Evolutionary conservation across 2,329 filamentous ascomycete species (phyloP).

Genomic region (Hypomyces perniciosus): DNA sequence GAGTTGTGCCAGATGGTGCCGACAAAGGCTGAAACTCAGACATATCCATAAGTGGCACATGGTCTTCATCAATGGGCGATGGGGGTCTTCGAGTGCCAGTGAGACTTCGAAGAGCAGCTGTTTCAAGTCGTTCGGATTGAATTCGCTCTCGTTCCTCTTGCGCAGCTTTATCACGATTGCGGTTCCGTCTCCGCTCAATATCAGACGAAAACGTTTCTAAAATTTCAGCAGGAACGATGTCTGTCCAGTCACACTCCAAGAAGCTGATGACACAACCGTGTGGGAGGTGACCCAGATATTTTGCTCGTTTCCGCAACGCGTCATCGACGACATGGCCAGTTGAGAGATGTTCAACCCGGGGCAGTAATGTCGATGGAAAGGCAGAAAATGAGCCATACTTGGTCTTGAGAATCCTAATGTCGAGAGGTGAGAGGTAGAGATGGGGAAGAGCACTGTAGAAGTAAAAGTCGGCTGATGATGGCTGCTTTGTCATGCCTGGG

Average conservation of each 20-base stretch:
- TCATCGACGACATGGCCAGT: constrained; percentile 86
- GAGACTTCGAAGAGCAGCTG: constrained; percentile 56
- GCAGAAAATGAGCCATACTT: constrained; percentile 77
- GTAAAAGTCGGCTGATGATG: constrained; percentile 56
- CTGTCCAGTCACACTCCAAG: constrained; percentile 91
- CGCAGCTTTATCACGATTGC: constrained; percentile 74
- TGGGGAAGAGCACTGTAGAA: constrained; percentile 87
- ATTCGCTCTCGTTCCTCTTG: constrained; percentile 81
- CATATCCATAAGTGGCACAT: constrained; percentile 38
- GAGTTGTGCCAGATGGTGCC: constrained; percentile 43
- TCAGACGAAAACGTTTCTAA: constrained; percentile 72
- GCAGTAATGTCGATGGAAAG: constrained; percentile 81
- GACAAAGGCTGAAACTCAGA: constrained; percentile 62
- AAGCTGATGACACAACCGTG: constrained; percentile 89
- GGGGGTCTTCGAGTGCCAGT: constrained; percentile 33
- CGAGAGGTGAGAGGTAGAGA: constrained; percentile 82
- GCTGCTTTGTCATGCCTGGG: constrained; percentile 19
- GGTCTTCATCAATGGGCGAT: constrained; percentile 34
- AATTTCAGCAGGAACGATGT: constrained; percentile 70
- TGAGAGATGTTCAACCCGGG: constrained; percentile 82
- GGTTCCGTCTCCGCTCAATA: constrained; percentile 68
- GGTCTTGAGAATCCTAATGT: constrained; percentile 86
- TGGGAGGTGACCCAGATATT: constrained; percentile 81
- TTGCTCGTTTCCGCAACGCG: constrained; percentile 71
- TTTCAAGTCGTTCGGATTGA: constrained; percentile 74